Evolutionary conservation across 2,329 filamentous ascomycete genomes (phyloP).

Genomic region (Aspergillus spinulosporus): DNA sequence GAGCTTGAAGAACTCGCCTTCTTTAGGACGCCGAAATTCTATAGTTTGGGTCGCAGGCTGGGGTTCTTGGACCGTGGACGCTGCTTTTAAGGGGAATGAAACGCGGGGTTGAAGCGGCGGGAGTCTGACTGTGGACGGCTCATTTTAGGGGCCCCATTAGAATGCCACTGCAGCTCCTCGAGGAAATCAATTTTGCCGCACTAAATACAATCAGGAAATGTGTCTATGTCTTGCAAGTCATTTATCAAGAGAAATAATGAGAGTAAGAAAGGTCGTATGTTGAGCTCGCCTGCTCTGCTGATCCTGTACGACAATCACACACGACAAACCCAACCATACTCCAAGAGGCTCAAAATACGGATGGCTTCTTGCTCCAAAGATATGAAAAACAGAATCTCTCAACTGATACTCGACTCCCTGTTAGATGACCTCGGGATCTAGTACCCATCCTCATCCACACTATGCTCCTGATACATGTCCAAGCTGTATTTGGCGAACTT

Average conservation of each 20-base stretch:
- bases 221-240: constrained; percentile 7
- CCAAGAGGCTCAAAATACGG: not conserved
- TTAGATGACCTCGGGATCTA: constrained; percentile 5
- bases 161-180: not conserved
- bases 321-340: constrained; percentile 4
- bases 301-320: not conserved
- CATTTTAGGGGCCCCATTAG: not conserved
- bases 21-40: not conserved
- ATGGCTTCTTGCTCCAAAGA: not conserved
- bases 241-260: not conserved
- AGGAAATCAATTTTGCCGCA: not conserved
- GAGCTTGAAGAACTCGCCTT: not conserved
- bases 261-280: not conserved
- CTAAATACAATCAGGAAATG: not conserved
- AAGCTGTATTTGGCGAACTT: constrained; percentile 37
- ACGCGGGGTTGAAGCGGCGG: constrained; percentile 21
- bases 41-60: not conserved
- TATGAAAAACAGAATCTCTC: too few relatives aligned
- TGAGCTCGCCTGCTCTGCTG: constrained; percentile 8
- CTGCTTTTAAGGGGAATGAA: constrained; percentile 18
- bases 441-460: constrained; percentile 29
- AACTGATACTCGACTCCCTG: too few relatives aligned
- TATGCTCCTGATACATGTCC: constrained; percentile 29
- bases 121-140: constrained; percentile 4
- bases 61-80: constrained; percentile 1